phyloP scores from a whole-genome alignment of 768 basidiomycete genomes.

The Pleurotus eryngii region DNA sequence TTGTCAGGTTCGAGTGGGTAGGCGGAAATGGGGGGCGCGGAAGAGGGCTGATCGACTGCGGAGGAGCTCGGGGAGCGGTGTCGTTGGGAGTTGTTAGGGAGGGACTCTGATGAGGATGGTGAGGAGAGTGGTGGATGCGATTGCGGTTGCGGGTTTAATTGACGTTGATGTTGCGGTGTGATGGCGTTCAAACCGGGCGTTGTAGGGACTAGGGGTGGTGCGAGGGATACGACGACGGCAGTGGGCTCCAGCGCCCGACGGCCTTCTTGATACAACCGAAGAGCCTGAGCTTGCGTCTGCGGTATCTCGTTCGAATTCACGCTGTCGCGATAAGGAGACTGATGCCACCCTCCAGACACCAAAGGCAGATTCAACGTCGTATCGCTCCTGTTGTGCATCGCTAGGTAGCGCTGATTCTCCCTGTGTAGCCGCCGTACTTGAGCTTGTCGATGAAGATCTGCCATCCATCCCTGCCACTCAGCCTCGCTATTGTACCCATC shows the following conservation, averaged over 20 bases:
- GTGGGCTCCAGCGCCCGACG: conserved; percentile 26
- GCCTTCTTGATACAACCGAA: conserved; percentile 15
- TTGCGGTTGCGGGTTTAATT: background rate
- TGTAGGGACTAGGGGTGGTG: conserved; percentile 1
- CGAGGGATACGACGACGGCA: conserved; percentile 22
- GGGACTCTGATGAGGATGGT: conserved; percentile 30
- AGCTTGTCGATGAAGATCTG: conserved; percentile 45
- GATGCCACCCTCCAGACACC: conserved; percentile 12
- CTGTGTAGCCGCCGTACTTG: conserved; percentile 24
- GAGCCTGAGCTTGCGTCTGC: conserved; percentile 15
- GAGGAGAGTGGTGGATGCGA: conserved; percentile 23
- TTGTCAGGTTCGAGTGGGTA: conserved; percentile 14
- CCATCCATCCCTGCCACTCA: conserved; percentile 69
- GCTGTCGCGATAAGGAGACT: conserved; percentile 8
- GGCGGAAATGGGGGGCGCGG: conserved; percentile 17
- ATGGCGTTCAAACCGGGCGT: background rate
- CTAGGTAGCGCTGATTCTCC: conserved; percentile 16
- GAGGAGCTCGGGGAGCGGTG: conserved; percentile 22
- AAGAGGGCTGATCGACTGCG: conserved; percentile 19
- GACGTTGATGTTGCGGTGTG: background rate
- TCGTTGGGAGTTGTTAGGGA: conserved; percentile 13
- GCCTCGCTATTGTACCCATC: conserved; percentile 48
- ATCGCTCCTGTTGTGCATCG: conserved; percentile 11
- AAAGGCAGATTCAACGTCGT: conserved; percentile 10
- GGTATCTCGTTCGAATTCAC: conserved; percentile 6